These are phyloP conservation scores for Gamarada debralockiae DNA, from an alignment of 495 filamentous ascomycete genomes.

Conservation along the genomic window DNA sequence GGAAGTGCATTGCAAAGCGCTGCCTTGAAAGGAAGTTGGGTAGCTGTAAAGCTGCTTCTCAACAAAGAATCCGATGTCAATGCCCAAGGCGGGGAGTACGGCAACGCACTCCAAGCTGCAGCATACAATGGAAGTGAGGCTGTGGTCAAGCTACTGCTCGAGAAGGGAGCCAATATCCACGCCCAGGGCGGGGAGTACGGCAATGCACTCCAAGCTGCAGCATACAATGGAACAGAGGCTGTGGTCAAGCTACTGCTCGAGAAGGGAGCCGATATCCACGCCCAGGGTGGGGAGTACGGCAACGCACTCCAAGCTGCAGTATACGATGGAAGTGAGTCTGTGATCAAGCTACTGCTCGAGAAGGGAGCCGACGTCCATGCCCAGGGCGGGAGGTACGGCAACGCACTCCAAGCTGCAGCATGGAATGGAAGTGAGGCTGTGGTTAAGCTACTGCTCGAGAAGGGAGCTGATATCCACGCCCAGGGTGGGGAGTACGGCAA, in stretches of 20 bases:
- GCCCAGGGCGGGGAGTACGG: no score
- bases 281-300: no score
- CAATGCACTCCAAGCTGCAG: no score
- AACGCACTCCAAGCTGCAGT: constrained; percentile 26
- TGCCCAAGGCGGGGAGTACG: no score
- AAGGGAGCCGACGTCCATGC: constrained; percentile 20
- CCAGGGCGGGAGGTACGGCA: constrained; percentile 12
- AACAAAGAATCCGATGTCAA: constrained; percentile 6
- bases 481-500: no score
- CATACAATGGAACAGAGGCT: no score
- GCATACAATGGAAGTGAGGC: no score
- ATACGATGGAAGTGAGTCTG: not conserved
- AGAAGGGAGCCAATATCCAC: no score
- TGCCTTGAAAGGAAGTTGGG: not conserved
- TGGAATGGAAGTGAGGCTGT: constrained; percentile 5
- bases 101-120: no score
- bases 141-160: no score
- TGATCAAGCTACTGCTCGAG: constrained; percentile 23
- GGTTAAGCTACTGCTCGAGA: constrained; percentile 22
- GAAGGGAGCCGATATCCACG: no score
- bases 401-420: constrained; percentile 25
- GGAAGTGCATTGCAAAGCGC: constrained; percentile 6
- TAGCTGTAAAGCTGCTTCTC: constrained; percentile 2
- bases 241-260: no score
- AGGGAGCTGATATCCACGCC: constrained; percentile 22